Evolutionary conservation across 202 grass and related monocot genomes (phyloP).

Genomic region (Eragrostis tef): DNA sequence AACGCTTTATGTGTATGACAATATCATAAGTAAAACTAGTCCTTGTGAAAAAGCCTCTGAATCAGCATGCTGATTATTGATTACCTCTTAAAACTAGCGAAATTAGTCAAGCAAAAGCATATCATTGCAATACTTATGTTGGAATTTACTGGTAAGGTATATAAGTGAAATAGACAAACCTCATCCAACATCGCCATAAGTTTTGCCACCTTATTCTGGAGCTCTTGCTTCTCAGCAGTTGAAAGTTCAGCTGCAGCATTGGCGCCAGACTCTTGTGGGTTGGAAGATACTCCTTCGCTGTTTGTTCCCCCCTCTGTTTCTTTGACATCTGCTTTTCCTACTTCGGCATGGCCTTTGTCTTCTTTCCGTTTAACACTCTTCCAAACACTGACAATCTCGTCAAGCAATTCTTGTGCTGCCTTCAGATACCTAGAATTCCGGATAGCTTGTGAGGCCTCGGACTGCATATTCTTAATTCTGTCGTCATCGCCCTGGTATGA

Average conservation of each 20-base stretch:
- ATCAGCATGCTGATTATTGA: background rate
- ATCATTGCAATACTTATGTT: constrained; percentile 25
- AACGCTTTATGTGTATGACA: background rate
- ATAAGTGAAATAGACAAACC: constrained; percentile 53
- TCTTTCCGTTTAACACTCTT: constrained; percentile 75
- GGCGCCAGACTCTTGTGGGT: constrained; percentile 59
- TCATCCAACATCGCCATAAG: constrained; percentile 90
- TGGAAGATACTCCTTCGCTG: constrained; percentile 59
- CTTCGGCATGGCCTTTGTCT: constrained; percentile 61
- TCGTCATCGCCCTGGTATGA: constrained; percentile 63
- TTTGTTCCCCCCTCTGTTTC: constrained; percentile 63
- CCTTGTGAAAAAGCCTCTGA: background rate
- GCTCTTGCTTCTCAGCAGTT: constrained; percentile 83
- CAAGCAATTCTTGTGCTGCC: constrained; percentile 87
- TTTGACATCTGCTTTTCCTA: constrained; percentile 55
- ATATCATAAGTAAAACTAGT: constrained; percentile 22
- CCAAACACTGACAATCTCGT: constrained; percentile 83
- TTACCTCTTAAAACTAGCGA: background rate
- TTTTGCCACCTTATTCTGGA: constrained; percentile 89
- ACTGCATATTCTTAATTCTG: constrained; percentile 72
- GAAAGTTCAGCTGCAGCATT: constrained; percentile 69
- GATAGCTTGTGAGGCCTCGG: constrained; percentile 57
- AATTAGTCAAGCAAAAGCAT: constrained; percentile 31
- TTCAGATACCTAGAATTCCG: constrained; percentile 84
- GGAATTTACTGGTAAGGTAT: constrained; percentile 25